phyloP scores from a whole-genome alignment of 2,329 filamentous ascomycete genomes.

The Fusarium luffae region DNA sequence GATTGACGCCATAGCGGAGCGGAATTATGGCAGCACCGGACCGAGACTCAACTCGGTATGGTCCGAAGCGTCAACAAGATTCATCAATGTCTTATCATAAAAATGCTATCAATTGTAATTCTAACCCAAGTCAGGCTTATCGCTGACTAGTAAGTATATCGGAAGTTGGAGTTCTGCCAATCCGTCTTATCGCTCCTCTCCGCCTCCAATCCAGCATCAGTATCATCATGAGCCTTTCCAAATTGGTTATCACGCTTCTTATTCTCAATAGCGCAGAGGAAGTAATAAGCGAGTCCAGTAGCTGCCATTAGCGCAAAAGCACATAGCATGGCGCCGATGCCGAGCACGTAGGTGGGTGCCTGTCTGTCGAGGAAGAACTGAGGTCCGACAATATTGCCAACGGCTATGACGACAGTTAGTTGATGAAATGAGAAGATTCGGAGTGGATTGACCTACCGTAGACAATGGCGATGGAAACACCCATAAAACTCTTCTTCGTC shows the following conservation, averaged over 20 bases:
- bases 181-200: slow-evolving; percentile 32
- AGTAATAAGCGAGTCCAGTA: slow-evolving; percentile 36
- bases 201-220: slow-evolving; percentile 6
- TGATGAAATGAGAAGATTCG: too few relatives aligned
- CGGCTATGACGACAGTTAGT: slow-evolving; percentile 1
- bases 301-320: slow-evolving; percentile 44
- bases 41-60: background rate
- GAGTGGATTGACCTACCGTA: too few relatives aligned
- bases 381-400: slow-evolving; percentile 49
- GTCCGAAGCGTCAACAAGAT: background rate
- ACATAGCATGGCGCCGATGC: slow-evolving; percentile 45
- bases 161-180: slow-evolving; percentile 33
- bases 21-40: background rate
- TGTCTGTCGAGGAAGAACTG: slow-evolving; percentile 46
- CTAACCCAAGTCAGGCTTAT: fast-evolving
- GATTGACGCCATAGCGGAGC: background rate
- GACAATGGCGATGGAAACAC: slow-evolving; percentile 44
- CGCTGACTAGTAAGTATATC: slow-evolving; percentile 20
- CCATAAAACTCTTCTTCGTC: slow-evolving; percentile 49
- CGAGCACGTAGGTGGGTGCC: slow-evolving; percentile 45
- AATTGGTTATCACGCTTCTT: slow-evolving; percentile 30
- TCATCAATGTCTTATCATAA: background rate
- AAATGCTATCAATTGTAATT: background rate
- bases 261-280: slow-evolving; percentile 41
- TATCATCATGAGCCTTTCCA: slow-evolving; percentile 8